These are phyloP conservation scores for Trichophyton schoenleinii DNA, from an alignment of 2,329 filamentous ascomycete species.

Conservation along the genomic window DNA sequence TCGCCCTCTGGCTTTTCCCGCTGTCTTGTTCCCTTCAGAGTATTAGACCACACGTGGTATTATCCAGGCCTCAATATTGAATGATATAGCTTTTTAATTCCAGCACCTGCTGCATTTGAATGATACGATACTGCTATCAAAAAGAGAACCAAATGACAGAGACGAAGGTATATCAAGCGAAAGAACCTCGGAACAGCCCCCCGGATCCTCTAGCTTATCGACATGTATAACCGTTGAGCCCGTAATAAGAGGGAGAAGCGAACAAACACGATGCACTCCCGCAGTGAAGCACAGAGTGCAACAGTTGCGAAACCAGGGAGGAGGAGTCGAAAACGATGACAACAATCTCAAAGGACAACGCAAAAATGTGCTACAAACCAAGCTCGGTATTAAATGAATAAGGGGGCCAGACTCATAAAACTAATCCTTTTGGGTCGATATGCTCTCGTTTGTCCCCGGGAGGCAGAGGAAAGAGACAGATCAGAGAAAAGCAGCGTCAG, in stretches of 20 bases:
- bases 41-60: neutral
- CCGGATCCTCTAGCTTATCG: neutral
- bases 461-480: neutral
- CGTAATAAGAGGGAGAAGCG: neutral
- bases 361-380: constrained; percentile 1
- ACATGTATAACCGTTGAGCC: neutral
- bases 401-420: neutral
- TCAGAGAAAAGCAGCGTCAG: neutral
- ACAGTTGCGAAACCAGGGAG: neutral
- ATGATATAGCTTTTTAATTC: neutral
- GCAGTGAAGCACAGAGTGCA: neutral
- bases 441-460: neutral
- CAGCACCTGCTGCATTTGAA: neutral
- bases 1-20: neutral
- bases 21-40: neutral
- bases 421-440: neutral
- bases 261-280: neutral
- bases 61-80: neutral
- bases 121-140: neutral
- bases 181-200: too few relatives aligned
- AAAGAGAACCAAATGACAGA: neutral
- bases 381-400: neutral
- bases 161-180: neutral
- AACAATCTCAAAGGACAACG: neutral
- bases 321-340: neutral